Evolutionary conservation across 2,329 filamentous ascomycete species (phyloP), one percentile per base, ranked within the genome.

Genomic region (Verticillium nonalfalfae): DNA sequence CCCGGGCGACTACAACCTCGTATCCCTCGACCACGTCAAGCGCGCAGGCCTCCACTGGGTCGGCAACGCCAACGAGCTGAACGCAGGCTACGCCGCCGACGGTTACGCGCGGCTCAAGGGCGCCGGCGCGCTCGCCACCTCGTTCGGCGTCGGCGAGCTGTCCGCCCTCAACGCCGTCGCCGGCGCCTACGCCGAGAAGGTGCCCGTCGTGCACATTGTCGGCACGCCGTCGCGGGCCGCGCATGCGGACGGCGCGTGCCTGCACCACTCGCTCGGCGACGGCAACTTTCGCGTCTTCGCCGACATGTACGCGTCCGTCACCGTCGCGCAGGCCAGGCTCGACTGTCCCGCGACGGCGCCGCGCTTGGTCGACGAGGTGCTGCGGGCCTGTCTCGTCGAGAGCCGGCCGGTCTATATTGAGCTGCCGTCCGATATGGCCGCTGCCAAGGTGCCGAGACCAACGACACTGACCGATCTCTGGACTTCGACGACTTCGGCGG

Each of bases 101-200:
- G 84, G 82, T 1, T 87, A 87, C 65, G 78, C 81, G 3, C 74
- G 84, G 14, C 76, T 84, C 62, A 84, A 83, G 64, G 80, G 80
- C 7, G 71, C 81, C 6, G 72, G 73, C 5, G 77, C 75, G 40
- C 67, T 85, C 6, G 73, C 87, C 36, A 87, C 85, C 1, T 86
- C 84, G 0, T 85, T 85, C 66, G 85, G 84, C 7, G 85, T 87
- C 1, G 85, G 85, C 7, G 79, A 82, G 63, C 71, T 80, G 50
- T 85, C 83, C 3, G 83, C 83, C 6, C 76, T 86, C 68, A 86
- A 86, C 67, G 84, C 81, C 39, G 79, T 85, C 64, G 84, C 82
- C 2, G 85, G 84, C 1, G 81, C 83, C 4, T 86, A 81, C 67
- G 78, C 83, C 7, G 85, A 87, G 71, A 76, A 76, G 35, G 81